These are phyloP conservation scores for Populus hybrid DNA, from an alignment of 441 rosid species.

Conservation along the genomic window DNA sequence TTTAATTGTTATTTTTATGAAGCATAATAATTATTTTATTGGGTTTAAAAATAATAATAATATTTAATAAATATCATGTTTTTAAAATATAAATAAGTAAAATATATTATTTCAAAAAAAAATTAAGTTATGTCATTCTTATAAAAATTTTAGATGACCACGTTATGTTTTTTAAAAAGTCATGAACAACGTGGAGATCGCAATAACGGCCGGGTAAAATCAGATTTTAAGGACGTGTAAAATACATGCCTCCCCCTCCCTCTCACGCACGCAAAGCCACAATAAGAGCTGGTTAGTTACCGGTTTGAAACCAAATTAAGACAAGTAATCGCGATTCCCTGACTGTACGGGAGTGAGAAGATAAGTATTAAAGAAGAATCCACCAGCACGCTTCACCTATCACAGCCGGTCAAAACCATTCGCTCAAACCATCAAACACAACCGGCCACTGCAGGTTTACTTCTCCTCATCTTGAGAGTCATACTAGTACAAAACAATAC, in stretches of 20 bases:
- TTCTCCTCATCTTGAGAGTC: slow-evolving; percentile 1
- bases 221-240: neutral
- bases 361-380: no score
- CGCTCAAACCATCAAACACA: neutral
- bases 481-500: slow-evolving; percentile 1
- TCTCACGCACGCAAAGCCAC: neutral
- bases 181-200: neutral
- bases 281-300: neutral
- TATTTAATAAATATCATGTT: no score
- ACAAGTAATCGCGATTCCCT: neutral
- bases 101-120: no score
- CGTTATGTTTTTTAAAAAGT: no score
- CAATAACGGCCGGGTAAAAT: neutral
- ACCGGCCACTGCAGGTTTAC: slow-evolving; percentile 41
- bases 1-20: no score
- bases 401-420: slow-evolving; percentile 35
- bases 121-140: no score
- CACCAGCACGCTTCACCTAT: slow-evolving; percentile 26
- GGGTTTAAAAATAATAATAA: no score
- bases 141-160: no score
- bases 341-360: neutral
- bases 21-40: no score
- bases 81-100: no score
- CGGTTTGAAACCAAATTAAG: neutral
- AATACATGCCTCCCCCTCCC: neutral